A percentile compares a stretch with the other conserved stretches of the same genome.
phyloP scores from a whole-genome alignment of 2,329 filamentous ascomycete genomes.

The Nemania diffusa region DNA sequence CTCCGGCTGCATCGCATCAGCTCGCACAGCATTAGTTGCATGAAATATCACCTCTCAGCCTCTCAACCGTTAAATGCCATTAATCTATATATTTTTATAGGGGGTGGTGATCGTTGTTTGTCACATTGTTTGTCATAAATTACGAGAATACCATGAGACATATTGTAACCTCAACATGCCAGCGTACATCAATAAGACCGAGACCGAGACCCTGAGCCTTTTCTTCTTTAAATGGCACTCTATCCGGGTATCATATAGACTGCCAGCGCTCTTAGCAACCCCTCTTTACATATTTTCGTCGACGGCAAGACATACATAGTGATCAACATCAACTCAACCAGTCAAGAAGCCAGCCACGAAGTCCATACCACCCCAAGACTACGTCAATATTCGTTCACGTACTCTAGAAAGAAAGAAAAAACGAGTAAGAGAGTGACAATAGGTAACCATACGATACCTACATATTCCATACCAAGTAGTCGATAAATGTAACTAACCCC shows the following conservation, averaged over 20 bases:
- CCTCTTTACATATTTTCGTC: neutral
- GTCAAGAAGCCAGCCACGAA: neutral
- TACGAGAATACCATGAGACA: neutral
- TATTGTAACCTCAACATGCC: neutral
- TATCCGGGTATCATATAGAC: neutral
- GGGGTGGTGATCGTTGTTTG: neutral
- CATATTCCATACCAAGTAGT: neutral
- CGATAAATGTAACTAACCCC: conserved; percentile 8
- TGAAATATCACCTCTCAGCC: conserved; percentile 22
- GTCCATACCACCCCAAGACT: neutral
- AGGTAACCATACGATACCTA: neutral
- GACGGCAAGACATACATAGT: conserved; percentile 4
- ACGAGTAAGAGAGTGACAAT: neutral
- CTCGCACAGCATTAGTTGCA: conserved; percentile 19
- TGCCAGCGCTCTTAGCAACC: neutral
- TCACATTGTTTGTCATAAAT: conserved; percentile 4
- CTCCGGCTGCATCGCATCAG: conserved; percentile 19
- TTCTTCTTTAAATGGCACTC: neutral
- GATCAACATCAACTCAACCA: neutral
- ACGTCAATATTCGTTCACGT: neutral
- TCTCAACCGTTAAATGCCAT: conserved; percentile 17
- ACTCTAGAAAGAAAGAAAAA: neutral
- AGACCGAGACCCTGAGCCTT: neutral
- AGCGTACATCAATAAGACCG: neutral
- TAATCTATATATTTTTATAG: neutral